These are phyloP conservation scores for Penicillium italicum DNA, from an alignment of 2,329 filamentous ascomycete species.

Conservation along the genomic window DNA sequence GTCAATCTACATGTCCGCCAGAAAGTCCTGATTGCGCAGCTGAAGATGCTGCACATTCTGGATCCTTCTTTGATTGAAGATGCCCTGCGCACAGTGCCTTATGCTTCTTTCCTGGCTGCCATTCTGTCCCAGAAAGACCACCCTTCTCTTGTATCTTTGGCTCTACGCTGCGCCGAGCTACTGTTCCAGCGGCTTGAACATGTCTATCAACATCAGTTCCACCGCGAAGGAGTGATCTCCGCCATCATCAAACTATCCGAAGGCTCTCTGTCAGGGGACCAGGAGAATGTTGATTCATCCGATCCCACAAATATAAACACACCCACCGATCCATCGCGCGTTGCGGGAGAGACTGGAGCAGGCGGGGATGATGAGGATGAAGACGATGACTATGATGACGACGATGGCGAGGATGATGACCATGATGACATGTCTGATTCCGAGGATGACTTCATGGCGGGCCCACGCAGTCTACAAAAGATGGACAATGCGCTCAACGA, in stretches of 20 bases:
- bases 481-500: slow-evolving; percentile 58
- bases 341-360: slow-evolving; percentile 18
- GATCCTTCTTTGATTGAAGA: slow-evolving; percentile 80
- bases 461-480: slow-evolving; percentile 38
- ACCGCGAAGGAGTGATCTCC: slow-evolving; percentile 90
- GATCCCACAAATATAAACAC: slow-evolving; percentile 1
- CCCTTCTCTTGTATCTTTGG: slow-evolving; percentile 76
- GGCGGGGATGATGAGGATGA: slow-evolving; percentile 38
- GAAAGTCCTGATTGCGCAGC: slow-evolving; percentile 89
- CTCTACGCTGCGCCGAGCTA: slow-evolving; percentile 83
- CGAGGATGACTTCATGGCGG: slow-evolving; percentile 58
- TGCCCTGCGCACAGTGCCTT: slow-evolving; percentile 80
- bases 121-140: slow-evolving; percentile 97
- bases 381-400: slow-evolving; percentile 53
- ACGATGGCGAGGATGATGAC: slow-evolving; percentile 52
- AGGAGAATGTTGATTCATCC: slow-evolving; percentile 10
- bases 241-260: slow-evolving; percentile 81
- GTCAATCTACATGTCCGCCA: slow-evolving; percentile 93
- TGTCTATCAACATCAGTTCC: slow-evolving; percentile 94
- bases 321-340: slow-evolving; percentile 9
- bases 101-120: slow-evolving; percentile 90
- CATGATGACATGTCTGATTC: slow-evolving; percentile 59
- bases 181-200: slow-evolving; percentile 77
- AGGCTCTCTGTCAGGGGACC: slow-evolving; percentile 30
- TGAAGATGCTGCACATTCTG: slow-evolving; percentile 98